Evolutionary conservation across 192 early-diverging fungal genomes (phyloP).

Genomic region (Gryganskiella cystojenkinii): DNA sequence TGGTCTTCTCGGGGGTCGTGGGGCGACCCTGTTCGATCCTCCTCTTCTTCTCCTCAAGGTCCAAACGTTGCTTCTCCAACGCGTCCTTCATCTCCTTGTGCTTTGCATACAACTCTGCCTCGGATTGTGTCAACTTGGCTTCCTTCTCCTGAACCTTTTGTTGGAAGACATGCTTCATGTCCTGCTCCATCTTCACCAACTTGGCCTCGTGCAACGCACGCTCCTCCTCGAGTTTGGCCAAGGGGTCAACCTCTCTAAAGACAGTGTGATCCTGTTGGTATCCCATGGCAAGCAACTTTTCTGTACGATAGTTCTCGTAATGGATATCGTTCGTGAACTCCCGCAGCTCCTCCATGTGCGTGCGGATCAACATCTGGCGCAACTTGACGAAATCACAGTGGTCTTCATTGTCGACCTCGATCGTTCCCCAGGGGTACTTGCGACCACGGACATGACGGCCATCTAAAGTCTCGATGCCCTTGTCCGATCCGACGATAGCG

Average conservation of each 20-base stretch:
- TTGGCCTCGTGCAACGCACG: slow-evolving; percentile 91
- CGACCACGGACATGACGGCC: slow-evolving; percentile 91
- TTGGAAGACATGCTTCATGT: slow-evolving; percentile 99
- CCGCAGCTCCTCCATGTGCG: slow-evolving; percentile 98
- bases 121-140: slow-evolving; percentile 95
- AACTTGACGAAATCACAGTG: slow-evolving; percentile 98
- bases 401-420: slow-evolving; percentile 97
- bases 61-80: slow-evolving; percentile 91
- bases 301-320: slow-evolving; percentile 97
- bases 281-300: slow-evolving; percentile 90
- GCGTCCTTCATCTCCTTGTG: slow-evolving; percentile 99
- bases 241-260: slow-evolving; percentile 82
- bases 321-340: slow-evolving; percentile 91
- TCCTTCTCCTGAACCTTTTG: slow-evolving; percentile 99
- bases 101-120: slow-evolving; percentile 96
- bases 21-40: slow-evolving; percentile 79
- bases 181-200: slow-evolving; percentile 97
- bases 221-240: slow-evolving; percentile 91
- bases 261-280: slow-evolving; percentile 83
- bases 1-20: slow-evolving; percentile 78
- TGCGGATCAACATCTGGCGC: slow-evolving; percentile 90
- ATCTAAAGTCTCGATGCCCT: slow-evolving; percentile 81
- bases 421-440: slow-evolving; percentile 92
- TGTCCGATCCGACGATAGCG: slow-evolving; percentile 93
- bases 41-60: slow-evolving; percentile 97